phyloP scores from a whole-genome alignment of 2,329 filamentous ascomycete genomes.

The Aureobasidium namibiae region DNA sequence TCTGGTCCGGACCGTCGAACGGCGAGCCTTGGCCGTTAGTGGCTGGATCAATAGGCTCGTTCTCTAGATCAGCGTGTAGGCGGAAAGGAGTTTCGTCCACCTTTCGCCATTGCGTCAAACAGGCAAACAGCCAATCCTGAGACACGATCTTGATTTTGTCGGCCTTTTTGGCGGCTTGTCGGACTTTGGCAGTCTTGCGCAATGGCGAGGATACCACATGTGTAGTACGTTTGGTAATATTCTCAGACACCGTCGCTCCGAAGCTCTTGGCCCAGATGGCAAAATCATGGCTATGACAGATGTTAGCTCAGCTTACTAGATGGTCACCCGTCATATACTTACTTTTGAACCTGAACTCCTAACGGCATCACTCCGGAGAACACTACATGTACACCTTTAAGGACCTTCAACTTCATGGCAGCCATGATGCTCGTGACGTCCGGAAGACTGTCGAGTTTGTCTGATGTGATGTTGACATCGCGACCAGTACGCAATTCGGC shows the following conservation, averaged over 20 bases:
- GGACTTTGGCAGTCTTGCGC: slow-evolving; percentile 80
- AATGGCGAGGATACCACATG: slow-evolving; percentile 66
- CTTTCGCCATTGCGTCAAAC: slow-evolving; percentile 72
- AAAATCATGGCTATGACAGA: slow-evolving; percentile 58
- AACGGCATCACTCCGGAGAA: slow-evolving; percentile 86
- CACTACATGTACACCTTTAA: slow-evolving; percentile 69
- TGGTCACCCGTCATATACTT: slow-evolving; percentile 20
- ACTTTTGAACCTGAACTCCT: slow-evolving; percentile 63
- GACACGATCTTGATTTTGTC: slow-evolving; percentile 79
- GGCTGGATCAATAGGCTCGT: slow-evolving; percentile 46
- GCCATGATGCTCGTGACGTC: slow-evolving; percentile 83
- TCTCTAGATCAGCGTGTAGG: slow-evolving; percentile 47
- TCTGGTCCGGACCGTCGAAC: slow-evolving; percentile 29
- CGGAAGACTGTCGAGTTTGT: slow-evolving; percentile 57
- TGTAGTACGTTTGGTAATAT: slow-evolving; percentile 49
- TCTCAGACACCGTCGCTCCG: slow-evolving; percentile 60
- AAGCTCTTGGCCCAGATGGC: slow-evolving; percentile 81
- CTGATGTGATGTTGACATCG: slow-evolving; percentile 36
- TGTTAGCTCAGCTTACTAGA: slow-evolving; percentile 22
- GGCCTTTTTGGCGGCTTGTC: slow-evolving; percentile 69
- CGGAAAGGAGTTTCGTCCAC: slow-evolving; percentile 72
- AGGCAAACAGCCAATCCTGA: slow-evolving; percentile 81
- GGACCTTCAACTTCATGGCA: slow-evolving; percentile 65
- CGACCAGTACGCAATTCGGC: slow-evolving; percentile 45
- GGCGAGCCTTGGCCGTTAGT: slow-evolving; percentile 37